Conservation (phyloP, 192 early-diverging fungal genomes). For the Diversispora epigaea region DNA sequence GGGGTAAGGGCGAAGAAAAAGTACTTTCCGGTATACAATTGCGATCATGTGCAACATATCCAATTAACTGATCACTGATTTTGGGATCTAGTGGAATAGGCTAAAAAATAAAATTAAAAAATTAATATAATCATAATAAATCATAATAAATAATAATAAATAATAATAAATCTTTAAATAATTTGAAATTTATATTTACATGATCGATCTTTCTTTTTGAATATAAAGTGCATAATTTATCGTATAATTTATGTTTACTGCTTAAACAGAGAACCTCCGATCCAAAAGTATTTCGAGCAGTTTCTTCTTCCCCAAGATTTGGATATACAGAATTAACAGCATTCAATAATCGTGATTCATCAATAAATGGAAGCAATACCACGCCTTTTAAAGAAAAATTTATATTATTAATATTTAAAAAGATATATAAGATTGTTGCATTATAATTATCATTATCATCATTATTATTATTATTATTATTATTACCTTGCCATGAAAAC, state of each 20-base stretch:
- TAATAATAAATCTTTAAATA: slow-evolving; percentile 32
- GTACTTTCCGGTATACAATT: slow-evolving; percentile 58
- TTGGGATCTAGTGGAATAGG: slow-evolving; percentile 47
- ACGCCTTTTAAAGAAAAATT: slow-evolving; percentile 57
- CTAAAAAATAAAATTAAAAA: slow-evolving; percentile 27
- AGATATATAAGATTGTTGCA: neutral
- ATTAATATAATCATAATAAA: neutral
- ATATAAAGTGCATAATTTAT: slow-evolving; percentile 52
- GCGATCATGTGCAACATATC: slow-evolving; percentile 54
- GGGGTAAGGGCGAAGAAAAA: slow-evolving; percentile 50
- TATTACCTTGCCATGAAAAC: slow-evolving; percentile 81
- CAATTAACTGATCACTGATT: slow-evolving; percentile 53
- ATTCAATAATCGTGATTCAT: slow-evolving; percentile 74
- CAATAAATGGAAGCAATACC: slow-evolving; percentile 93
- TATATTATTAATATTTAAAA: neutral
- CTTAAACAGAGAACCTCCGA: slow-evolving; percentile 58
- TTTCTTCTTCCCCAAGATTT: slow-evolving; percentile 71
- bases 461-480: slow-evolving; percentile 5
- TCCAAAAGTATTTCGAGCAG: slow-evolving; percentile 70
- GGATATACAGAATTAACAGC: slow-evolving; percentile 67
- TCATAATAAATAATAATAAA: slow-evolving; percentile 9
- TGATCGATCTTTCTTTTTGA: slow-evolving; percentile 46
- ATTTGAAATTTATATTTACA: slow-evolving; percentile 1
- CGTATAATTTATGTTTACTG: slow-evolving; percentile 61
- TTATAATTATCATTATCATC: neutral